These are phyloP conservation scores for Atalantia buxifolia DNA, from an alignment of 345 rosid genomes.

Conservation along the genomic window DNA sequence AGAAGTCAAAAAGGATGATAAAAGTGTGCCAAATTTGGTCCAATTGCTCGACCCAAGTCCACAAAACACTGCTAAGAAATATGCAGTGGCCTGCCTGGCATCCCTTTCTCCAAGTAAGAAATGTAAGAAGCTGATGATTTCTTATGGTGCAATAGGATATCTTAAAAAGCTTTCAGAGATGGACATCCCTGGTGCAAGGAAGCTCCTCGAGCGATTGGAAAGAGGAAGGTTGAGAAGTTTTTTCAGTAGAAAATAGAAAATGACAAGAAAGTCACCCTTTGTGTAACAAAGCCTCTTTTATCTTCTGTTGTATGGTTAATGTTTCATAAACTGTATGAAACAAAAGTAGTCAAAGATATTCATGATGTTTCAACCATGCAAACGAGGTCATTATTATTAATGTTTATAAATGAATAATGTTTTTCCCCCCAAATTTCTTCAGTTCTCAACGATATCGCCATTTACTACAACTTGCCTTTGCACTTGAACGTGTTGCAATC, in stretches of 20 bases:
- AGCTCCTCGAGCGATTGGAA: constrained; percentile 79
- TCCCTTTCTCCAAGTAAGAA: constrained; percentile 76
- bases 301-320: constrained; percentile 15
- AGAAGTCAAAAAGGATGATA: constrained; percentile 67
- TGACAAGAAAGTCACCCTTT: constrained; percentile 3
- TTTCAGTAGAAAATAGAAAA: constrained; percentile 58
- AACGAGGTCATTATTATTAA: constrained; percentile 5
- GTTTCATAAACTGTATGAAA: constrained; percentile 62
- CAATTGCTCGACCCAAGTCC: constrained; percentile 85
- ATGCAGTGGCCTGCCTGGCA: constrained; percentile 63
- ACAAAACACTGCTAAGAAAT: constrained; percentile 80
- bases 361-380: constrained; percentile 16
- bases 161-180: constrained; percentile 82
- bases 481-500: neutral
- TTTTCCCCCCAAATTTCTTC: neutral
- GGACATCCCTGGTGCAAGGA: constrained; percentile 86
- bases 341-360: constrained; percentile 16
- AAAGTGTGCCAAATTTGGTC: constrained; percentile 73
- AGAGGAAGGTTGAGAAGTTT: constrained; percentile 71
- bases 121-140: constrained; percentile 90
- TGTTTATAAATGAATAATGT: constrained; percentile 12
- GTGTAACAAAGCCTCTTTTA: constrained; percentile 15
- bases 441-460: neutral
- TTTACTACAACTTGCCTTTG: neutral
- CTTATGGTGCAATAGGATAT: constrained; percentile 92